phyloP scores from a whole-genome alignment of 495 filamentous ascomycete species.

The Cercophora samala region DNA sequence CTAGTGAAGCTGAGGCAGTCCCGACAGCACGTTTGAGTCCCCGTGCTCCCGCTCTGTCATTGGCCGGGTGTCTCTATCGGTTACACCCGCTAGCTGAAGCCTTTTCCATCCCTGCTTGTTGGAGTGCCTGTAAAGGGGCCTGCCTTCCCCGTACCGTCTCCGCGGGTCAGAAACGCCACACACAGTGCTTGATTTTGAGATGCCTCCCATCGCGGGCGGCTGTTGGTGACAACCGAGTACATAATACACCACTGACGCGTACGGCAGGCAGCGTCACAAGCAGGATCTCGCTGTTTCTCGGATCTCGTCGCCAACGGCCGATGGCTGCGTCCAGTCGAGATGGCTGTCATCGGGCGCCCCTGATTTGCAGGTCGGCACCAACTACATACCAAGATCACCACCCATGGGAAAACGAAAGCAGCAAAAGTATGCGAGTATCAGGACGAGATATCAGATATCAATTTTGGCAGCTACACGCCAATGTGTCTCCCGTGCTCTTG shows the following conservation, averaged over 20 bases:
- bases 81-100: constrained; percentile 1
- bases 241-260: background rate
- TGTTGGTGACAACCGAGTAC: no score
- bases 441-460: constrained; percentile 4
- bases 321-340: background rate
- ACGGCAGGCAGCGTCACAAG: background rate
- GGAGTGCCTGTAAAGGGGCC: background rate
- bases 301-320: background rate
- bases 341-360: background rate
- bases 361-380: background rate
- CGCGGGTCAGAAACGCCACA: constrained; percentile 1
- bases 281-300: background rate
- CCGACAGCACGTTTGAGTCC: constrained; percentile 1
- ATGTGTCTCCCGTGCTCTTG: background rate
- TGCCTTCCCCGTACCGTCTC: background rate
- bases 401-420: background rate
- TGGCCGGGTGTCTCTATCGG: background rate
- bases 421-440: constrained; percentile 1
- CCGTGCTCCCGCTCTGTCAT: background rate
- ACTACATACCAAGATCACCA: background rate
- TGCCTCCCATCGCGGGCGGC: background rate
- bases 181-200: background rate
- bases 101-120: background rate
- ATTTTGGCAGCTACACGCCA: background rate
- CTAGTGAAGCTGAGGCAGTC: background rate